Percentiles rank a stretch among this genome's conserved stretches.
Conservation (phyloP, 495 filamentous ascomycete species). For the Hypoxylon cercidicola region DNA sequence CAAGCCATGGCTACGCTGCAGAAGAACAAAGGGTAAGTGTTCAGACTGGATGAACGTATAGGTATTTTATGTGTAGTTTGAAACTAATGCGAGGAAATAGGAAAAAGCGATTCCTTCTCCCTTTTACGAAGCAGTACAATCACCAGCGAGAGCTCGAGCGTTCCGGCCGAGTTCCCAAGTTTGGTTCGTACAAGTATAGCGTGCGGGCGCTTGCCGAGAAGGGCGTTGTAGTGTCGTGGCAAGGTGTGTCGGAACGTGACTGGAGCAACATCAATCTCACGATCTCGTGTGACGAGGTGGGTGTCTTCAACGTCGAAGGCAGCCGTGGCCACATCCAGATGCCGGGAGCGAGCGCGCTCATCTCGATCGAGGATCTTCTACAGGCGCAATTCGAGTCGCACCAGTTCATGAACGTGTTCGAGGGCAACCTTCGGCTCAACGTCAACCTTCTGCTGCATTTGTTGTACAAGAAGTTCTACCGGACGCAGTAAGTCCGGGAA, state of each 20-base stretch:
- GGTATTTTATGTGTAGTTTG: neutral
- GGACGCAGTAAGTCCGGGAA: slow-evolving; percentile 67
- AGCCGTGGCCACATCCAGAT: slow-evolving; percentile 94
- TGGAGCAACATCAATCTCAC: slow-evolving; percentile 94
- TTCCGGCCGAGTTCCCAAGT: slow-evolving; percentile 91
- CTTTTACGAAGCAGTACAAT: slow-evolving; percentile 98
- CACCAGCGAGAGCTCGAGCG: slow-evolving; percentile 95
- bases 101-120: slow-evolving; percentile 92
- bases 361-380: slow-evolving; percentile 92
- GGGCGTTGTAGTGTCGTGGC: slow-evolving; percentile 90
- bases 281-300: slow-evolving; percentile 92
- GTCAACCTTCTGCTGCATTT: slow-evolving; percentile 96
- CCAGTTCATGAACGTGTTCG: slow-evolving; percentile 94
- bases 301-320: slow-evolving; percentile 92
- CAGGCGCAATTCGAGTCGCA: slow-evolving; percentile 97
- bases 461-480: slow-evolving; percentile 98
- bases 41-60: slow-evolving; percentile 1
- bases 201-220: slow-evolving; percentile 90
- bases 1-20: slow-evolving; percentile 99
- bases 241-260: slow-evolving; percentile 84
- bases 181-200: slow-evolving; percentile 96
- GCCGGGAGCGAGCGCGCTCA: slow-evolving; percentile 88
- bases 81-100: slow-evolving; percentile 45
- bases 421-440: slow-evolving; percentile 86
- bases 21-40: slow-evolving; percentile 83